These are phyloP conservation scores for Colletotrichum destructivum DNA, from an alignment of 2,329 filamentous ascomycete species.

Conservation along the genomic window DNA sequence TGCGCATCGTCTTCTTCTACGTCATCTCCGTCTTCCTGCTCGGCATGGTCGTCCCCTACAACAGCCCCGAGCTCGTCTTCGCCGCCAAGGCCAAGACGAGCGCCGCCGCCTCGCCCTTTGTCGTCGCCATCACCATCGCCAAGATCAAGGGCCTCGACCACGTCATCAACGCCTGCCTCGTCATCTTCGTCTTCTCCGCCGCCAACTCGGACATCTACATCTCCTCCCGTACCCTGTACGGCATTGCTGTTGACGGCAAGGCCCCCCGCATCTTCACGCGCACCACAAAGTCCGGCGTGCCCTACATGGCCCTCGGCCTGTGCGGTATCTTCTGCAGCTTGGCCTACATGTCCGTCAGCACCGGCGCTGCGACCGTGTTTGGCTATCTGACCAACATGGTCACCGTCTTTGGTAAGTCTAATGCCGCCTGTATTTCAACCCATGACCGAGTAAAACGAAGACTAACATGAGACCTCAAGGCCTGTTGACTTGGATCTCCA, in stretches of 20 bases:
- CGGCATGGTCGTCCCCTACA: constrained; percentile 77
- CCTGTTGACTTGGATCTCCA: constrained; percentile 52
- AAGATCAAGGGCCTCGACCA: constrained; percentile 36
- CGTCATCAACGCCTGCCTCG: constrained; percentile 34
- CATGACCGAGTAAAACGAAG: not conserved
- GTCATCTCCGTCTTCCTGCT: constrained; percentile 75
- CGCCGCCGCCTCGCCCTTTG: constrained; percentile 43
- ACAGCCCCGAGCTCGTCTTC: constrained; percentile 59
- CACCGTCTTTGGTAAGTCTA: constrained; percentile 23
- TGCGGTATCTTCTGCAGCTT: constrained; percentile 55
- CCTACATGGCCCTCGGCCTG: constrained; percentile 55
- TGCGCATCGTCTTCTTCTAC: constrained; percentile 80
- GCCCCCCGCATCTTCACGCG: constrained; percentile 55
- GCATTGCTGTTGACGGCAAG: constrained; percentile 57
- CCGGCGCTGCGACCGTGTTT: constrained; percentile 53
- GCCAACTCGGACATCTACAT: constrained; percentile 50
- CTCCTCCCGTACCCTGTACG: constrained; percentile 58
- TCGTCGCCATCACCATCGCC: constrained; percentile 31
- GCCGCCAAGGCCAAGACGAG: constrained; percentile 57
- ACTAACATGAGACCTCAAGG: not conserved
- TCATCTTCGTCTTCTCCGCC: constrained; percentile 32
- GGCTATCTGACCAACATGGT: constrained; percentile 53
- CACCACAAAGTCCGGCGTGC: constrained; percentile 56
- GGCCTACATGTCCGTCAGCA: constrained; percentile 58
- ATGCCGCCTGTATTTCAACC: too few relatives aligned